Evolutionary conservation across 2,329 filamentous ascomycete genomes (phyloP), one percentile per base, ranked within the genome.

Genomic region (Orbilia ellipsospora): DNA sequence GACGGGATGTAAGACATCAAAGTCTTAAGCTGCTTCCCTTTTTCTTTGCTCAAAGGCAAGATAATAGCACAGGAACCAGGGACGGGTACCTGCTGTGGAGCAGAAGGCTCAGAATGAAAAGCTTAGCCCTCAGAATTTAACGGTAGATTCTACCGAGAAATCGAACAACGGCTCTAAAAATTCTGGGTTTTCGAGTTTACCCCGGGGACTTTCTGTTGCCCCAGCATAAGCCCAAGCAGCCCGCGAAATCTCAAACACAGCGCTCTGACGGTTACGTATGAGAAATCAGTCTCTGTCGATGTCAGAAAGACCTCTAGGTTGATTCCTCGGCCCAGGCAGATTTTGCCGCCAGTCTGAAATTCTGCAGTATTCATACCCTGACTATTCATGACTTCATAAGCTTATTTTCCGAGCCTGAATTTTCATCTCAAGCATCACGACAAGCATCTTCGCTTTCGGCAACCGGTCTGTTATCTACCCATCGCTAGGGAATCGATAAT

Each of bases 1-100:
- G 60, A 51, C 64, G 72, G 64, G 52, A 62, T 69, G 64, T 75
- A 69, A 75, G 72, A 75, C 72, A 75, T 55, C 51, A 23, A 62
- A 31, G 55, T 68, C 55, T 68, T 52, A 62, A 62, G 59, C 57
- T 61, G 54, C 65, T 65, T 60, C 36, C 36, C 42, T 55, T 60
- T 73, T 66, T 59, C 54, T 62, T 54, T 59, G 10, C 31, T 67
- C 59, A 63, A 50, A 52, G 61, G 56, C 56, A 61, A 52, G 55
- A 55, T 57, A 55, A 55, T 45, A 50, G 56, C 61, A 45, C 42
- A 44, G 44, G 40, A n/a, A 13, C 45, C 57, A 2, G 45, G 50
- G 55, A 62, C 63, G 70, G 70, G 52, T 74, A 63, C 63, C 62
- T 61, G 70, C 63, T 64, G 61, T 51, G 69, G 42, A 62, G 50